These are phyloP conservation scores for Syncephalis plumigaleata DNA, from an alignment of 371 early-diverging fungal genomes.

Conservation along the genomic window DNA sequence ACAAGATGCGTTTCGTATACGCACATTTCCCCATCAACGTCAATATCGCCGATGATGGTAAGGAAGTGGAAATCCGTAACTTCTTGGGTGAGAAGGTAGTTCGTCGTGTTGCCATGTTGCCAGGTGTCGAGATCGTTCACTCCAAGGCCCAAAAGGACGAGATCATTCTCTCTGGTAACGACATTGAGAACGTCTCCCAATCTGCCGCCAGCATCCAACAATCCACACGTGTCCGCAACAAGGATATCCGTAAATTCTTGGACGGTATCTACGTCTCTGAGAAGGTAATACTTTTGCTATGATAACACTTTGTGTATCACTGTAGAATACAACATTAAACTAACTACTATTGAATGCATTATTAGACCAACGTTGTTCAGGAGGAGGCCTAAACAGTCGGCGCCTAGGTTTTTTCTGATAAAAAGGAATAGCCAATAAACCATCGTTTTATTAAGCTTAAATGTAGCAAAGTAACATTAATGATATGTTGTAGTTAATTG, in stretches of 20 bases:
- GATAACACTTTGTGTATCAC: too few relatives aligned
- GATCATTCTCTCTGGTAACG: slow-evolving; percentile 90
- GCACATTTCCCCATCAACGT: slow-evolving; percentile 99
- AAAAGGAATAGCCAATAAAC: too few relatives aligned
- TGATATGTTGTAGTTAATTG: too few relatives aligned
- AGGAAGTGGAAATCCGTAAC: slow-evolving; percentile 94
- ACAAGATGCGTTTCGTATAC: slow-evolving; percentile 99
- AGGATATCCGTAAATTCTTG: slow-evolving; percentile 99
- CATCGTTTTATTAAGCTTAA: too few relatives aligned
- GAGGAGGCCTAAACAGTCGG: too few relatives aligned
- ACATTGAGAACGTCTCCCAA: slow-evolving; percentile 96
- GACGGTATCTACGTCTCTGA: slow-evolving; percentile 99
- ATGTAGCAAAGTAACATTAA: too few relatives aligned
- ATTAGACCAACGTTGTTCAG: too few relatives aligned
- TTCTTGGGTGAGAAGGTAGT: slow-evolving; percentile 97
- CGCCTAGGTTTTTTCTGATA: too few relatives aligned
- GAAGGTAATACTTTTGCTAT: slow-evolving; percentile 8
- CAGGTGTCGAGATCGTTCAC: slow-evolving; percentile 75
- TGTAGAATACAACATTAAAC: too few relatives aligned
- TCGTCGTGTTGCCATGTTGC: slow-evolving; percentile 79
- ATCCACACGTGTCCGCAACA: slow-evolving; percentile 71
- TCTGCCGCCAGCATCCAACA: slow-evolving; percentile 79
- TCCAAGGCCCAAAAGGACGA: slow-evolving; percentile 93
- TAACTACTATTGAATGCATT: too few relatives aligned
- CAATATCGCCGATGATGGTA: slow-evolving; percentile 68